Conservation (phyloP, 2,329 filamentous ascomycete species). For the Trichoderma polysporum region DNA sequence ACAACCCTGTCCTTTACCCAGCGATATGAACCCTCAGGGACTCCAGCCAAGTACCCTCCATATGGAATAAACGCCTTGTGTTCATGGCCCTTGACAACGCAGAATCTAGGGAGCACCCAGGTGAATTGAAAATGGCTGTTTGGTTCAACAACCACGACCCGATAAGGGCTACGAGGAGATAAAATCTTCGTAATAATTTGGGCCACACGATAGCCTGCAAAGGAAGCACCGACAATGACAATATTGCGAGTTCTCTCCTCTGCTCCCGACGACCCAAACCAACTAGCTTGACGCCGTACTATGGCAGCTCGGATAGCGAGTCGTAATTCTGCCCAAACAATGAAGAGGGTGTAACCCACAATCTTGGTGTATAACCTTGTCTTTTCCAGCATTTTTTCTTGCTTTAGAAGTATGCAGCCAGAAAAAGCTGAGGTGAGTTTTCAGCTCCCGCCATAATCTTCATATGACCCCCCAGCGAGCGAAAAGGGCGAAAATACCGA, state of each 20-base stretch:
- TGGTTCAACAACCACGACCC: conserved; percentile 57
- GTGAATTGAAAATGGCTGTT: conserved; percentile 62
- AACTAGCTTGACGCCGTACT: conserved; percentile 19
- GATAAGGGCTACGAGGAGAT: conserved; percentile 46
- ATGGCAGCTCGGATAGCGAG: conserved; percentile 24
- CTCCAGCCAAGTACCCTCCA: conserved; percentile 39
- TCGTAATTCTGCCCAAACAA: conserved; percentile 26
- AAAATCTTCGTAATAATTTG: conserved; percentile 49
- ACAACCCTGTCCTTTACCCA: conserved; percentile 46
- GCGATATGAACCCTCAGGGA: conserved; percentile 35
- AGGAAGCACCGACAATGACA: conserved; percentile 58
- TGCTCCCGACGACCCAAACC: conserved; percentile 22
- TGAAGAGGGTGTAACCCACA: conserved; percentile 29
- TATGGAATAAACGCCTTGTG: conserved; percentile 62
- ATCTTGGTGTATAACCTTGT: conserved; percentile 32
- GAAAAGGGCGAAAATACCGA: conserved; percentile 2
- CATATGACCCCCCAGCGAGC: background rate
- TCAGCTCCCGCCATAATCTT: background rate
- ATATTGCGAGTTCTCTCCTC: conserved; percentile 43
- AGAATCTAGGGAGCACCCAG: conserved; percentile 60
- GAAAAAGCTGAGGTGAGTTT: background rate
- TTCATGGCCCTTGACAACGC: conserved; percentile 54
- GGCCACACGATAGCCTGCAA: conserved; percentile 53
- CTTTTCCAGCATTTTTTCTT: conserved; percentile 32
- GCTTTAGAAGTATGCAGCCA: too few species aligned